Conservation (phyloP, 2,329 filamentous ascomycete genomes). For the Coniochaeta sp. region DNA sequence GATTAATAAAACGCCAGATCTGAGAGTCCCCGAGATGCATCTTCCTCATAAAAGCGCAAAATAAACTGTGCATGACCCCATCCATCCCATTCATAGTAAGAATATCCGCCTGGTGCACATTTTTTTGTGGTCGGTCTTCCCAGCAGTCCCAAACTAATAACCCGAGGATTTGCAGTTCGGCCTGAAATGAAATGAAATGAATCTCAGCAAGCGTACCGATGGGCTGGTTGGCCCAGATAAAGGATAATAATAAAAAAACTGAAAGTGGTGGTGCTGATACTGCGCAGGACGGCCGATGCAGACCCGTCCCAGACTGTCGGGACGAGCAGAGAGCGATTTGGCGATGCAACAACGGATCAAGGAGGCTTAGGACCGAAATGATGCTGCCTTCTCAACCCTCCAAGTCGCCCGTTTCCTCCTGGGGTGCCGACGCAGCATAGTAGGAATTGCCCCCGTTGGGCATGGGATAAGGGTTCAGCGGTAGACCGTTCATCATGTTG, state of each 20-base stretch:
- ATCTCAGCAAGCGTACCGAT: neutral
- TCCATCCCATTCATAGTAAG: neutral
- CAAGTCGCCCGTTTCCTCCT: neutral
- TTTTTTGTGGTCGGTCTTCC: neutral
- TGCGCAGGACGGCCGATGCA: neutral
- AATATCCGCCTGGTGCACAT: neutral
- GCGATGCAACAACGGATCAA: neutral
- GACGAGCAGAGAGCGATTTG: neutral
- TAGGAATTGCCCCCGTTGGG: neutral
- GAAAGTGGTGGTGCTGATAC: neutral
- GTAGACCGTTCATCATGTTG: neutral
- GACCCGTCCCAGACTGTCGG: neutral
- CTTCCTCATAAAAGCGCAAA: neutral
- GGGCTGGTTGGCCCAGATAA: neutral
- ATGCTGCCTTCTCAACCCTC: neutral
- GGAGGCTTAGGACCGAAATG: neutral
- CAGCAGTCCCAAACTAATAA: neutral
- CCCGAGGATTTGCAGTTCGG: neutral
- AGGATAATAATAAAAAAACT: neutral
- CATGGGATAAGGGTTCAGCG: neutral
- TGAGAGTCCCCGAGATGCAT: neutral
- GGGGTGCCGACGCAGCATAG: neutral
- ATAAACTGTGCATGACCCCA: too few relatives aligned
- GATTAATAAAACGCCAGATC: neutral
- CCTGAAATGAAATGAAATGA: neutral